These are phyloP conservation scores for Syncephalastrum contaminatum DNA, from an alignment of 371 early-diverging fungal genomes.

Conservation along the genomic window DNA sequence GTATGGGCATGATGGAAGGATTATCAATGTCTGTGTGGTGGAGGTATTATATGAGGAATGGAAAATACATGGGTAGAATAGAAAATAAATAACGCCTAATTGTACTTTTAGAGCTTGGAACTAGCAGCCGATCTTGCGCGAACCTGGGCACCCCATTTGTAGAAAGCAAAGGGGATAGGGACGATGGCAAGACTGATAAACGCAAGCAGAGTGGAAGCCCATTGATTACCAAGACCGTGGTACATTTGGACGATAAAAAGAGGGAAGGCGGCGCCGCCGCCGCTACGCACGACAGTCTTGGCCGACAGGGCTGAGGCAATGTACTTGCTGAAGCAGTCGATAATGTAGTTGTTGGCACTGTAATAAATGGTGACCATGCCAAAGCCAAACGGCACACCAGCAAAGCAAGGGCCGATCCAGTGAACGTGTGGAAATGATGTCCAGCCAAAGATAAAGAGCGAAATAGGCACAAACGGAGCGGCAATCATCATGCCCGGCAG, in stretches of 20 bases:
- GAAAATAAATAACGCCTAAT: too few species aligned
- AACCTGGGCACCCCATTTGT: constrained; percentile 37
- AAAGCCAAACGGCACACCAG: constrained; percentile 44
- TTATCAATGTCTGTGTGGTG: too few species aligned
- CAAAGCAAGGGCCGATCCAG: constrained; percentile 34
- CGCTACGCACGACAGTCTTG: constrained; percentile 40
- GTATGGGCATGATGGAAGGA: too few species aligned
- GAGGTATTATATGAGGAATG: too few species aligned
- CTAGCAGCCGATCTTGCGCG: constrained; percentile 19
- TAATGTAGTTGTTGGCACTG: constrained; percentile 44
- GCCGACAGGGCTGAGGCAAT: constrained; percentile 45
- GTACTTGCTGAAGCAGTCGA: constrained; percentile 43
- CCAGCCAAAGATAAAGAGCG: constrained; percentile 48
- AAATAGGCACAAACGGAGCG: constrained; percentile 40
- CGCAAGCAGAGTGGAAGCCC: constrained; percentile 43
- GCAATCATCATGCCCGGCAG: constrained; percentile 45
- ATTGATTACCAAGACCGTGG: constrained; percentile 31
- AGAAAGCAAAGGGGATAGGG: constrained; percentile 45
- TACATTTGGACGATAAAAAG: constrained; percentile 45
- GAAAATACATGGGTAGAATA: too few species aligned
- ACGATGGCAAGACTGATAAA: constrained; percentile 44
- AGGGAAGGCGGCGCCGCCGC: constrained; percentile 48
- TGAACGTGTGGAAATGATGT: constrained; percentile 39
- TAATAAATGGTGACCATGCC: constrained; percentile 47
- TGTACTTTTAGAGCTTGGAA: too few species aligned